Percentiles rank a stretch among this genome's conserved stretches.
phyloP scores from a whole-genome alignment of 1,284 basidiomycete genomes.

The Entoloma clypeatum region DNA sequence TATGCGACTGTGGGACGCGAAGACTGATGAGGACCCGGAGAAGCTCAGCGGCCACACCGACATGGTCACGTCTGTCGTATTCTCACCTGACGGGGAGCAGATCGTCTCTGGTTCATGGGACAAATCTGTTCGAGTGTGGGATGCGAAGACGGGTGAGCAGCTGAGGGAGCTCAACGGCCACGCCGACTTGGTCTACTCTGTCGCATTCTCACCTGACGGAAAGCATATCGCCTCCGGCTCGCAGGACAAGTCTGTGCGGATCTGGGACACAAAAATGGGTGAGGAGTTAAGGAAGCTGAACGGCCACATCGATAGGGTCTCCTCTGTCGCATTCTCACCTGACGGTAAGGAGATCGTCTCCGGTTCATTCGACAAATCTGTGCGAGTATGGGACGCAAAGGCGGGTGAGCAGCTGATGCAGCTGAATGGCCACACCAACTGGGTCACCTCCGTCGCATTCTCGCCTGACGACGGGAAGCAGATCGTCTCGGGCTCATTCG shows the following conservation, averaged over 20 bases:
- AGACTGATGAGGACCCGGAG: neutral
- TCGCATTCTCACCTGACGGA: slow-evolving; percentile 3
- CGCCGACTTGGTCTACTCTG: too few relatives aligned
- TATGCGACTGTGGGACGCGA: too few relatives aligned
- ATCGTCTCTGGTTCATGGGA: too few relatives aligned
- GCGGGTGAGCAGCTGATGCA: neutral
- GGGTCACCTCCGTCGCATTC: neutral
- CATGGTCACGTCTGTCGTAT: neutral
- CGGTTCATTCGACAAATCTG: neutral
- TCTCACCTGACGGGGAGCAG: too few relatives aligned
- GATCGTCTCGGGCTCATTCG: neutral
- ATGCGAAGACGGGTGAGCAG: too few relatives aligned
- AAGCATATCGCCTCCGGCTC: slow-evolving; percentile 6
- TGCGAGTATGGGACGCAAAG: slow-evolving; percentile 1
- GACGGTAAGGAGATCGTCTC: slow-evolving; percentile 1
- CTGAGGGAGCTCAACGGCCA: too few relatives aligned
- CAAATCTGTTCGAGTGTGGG: too few relatives aligned
- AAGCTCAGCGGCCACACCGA: neutral
- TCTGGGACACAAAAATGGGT: slow-evolving; percentile 9
- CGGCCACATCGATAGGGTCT: neutral
- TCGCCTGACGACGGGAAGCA: neutral
- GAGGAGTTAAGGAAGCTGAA: slow-evolving; percentile 1
- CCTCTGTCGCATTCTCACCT: slow-evolving; percentile 6
- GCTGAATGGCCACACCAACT: too few relatives aligned
- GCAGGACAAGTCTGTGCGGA: slow-evolving; percentile 1